A percentile compares a stretch with the other conserved stretches of the same genome.
Evolutionary conservation across 2,329 filamentous ascomycete genomes (phyloP).

Genomic region (Lecanicillium sp.): DNA sequence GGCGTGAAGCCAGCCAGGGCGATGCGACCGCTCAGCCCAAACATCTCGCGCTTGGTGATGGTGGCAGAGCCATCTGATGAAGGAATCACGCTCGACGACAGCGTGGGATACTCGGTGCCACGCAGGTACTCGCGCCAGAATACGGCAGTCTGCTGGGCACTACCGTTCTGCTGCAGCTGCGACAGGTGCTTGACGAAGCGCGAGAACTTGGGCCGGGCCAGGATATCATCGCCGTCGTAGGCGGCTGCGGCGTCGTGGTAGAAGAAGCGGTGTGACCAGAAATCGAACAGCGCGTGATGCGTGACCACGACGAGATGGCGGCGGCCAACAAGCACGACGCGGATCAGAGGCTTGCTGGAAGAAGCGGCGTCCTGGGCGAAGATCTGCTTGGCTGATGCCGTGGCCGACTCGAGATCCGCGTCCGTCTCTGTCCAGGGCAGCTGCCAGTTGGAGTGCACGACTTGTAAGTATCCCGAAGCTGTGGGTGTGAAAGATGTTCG

Average conservation of each 20-base stretch:
- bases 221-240: neutral
- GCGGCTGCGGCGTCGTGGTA: slow-evolving; percentile 15
- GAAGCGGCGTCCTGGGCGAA: too few relatives aligned
- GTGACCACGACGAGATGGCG: slow-evolving; percentile 19
- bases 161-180: neutral
- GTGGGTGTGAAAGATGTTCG: slow-evolving; percentile 11
- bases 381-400: neutral
- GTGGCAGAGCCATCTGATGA: neutral
- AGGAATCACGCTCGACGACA: neutral
- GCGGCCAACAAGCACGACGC: neutral
- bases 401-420: neutral
- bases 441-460: neutral
- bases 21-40: neutral
- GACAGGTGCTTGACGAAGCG: slow-evolving; percentile 6
- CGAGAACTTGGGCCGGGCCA: slow-evolving; percentile 1
- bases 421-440: neutral
- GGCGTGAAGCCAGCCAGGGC: too few relatives aligned
- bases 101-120: neutral
- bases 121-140: neutral
- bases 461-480: neutral
- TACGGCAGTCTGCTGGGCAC: neutral
- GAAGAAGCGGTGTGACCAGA: slow-evolving; percentile 21
- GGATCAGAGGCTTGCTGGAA: too few relatives aligned
- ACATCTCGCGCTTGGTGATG: neutral
- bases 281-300: slow-evolving; percentile 25